Evolutionary conservation across 2,329 filamentous ascomycete species (phyloP).

Genomic region (Chaetomiaceae sp.): DNA sequence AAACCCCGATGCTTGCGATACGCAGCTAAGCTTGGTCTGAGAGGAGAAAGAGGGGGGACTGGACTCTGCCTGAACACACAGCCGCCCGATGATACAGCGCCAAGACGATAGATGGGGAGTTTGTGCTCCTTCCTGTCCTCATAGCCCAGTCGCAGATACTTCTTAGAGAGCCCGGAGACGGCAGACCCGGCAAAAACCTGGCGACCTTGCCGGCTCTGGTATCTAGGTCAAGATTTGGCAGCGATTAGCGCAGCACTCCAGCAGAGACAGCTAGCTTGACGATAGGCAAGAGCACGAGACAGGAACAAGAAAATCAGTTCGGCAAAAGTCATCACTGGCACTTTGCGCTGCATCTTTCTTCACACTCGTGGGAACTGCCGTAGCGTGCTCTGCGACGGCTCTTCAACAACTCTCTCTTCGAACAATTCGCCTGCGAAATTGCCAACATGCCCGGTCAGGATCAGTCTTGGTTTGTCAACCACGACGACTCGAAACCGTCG

Average conservation of each 20-base stretch:
- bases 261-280: constrained; percentile 60
- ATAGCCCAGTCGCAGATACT: constrained; percentile 41
- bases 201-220: constrained; percentile 15
- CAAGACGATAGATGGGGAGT: constrained; percentile 29
- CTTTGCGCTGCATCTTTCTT: constrained; percentile 38
- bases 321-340: constrained; percentile 34
- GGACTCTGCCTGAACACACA: constrained; percentile 20
- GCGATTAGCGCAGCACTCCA: constrained; percentile 47
- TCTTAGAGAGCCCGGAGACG: constrained; percentile 36
- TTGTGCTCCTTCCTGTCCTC: constrained; percentile 32
- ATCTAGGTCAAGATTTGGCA: constrained; percentile 46
- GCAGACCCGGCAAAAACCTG: constrained; percentile 2
- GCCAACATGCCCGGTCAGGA: constrained; percentile 3
- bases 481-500: neutral
- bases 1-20: neutral
- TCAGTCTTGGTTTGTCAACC: neutral
- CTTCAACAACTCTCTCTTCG: constrained; percentile 3
- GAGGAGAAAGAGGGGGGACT: constrained; percentile 22
- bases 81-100: constrained; percentile 21
- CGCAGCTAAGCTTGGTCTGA: constrained; percentile 1
- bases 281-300: constrained; percentile 58
- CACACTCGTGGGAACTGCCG: constrained; percentile 37
- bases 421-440: neutral
- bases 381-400: constrained; percentile 27
- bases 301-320: constrained; percentile 30